Percentiles rank a stretch among this genome's conserved stretches.
phyloP scores from a whole-genome alignment of 2,329 filamentous ascomycete species.

The Fusarium nanum region DNA sequence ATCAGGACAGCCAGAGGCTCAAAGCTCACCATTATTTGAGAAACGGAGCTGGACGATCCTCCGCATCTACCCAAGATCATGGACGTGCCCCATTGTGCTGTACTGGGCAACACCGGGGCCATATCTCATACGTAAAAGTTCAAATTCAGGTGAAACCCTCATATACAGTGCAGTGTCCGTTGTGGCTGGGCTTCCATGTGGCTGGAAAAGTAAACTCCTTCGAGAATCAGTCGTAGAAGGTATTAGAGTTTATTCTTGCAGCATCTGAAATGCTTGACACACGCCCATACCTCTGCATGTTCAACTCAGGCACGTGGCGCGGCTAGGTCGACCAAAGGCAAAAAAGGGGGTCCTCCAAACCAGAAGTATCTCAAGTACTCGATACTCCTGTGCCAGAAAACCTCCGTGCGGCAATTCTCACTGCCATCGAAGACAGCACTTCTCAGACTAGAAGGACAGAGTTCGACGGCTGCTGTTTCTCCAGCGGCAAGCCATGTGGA shows the following conservation, averaged over 20 bases:
- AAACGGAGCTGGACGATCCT: not conserved
- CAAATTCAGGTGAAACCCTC: not conserved
- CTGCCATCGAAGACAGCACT: not conserved
- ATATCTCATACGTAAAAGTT: constrained; percentile 34
- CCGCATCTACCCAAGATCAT: not conserved
- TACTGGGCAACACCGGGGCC: not conserved
- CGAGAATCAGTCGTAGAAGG: constrained; percentile 25
- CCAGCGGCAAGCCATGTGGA: constrained; percentile 32
- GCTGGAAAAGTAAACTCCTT: constrained; percentile 24
- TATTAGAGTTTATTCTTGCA: constrained; percentile 24
- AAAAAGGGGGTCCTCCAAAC: constrained; percentile 16
- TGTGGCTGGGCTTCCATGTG: constrained; percentile 29
- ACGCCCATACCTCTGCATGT: constrained; percentile 23
- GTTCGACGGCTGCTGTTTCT: constrained; percentile 12
- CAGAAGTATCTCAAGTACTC: constrained; percentile 34
- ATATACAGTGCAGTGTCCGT: not conserved
- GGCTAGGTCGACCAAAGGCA: constrained; percentile 14
- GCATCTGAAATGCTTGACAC: constrained; percentile 24
- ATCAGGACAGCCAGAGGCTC: not conserved
- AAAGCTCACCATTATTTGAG: constrained; percentile 1
- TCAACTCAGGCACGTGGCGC: constrained; percentile 39
- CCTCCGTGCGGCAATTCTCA: not conserved
- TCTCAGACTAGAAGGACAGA: constrained; percentile 11
- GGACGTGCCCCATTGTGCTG: not conserved
- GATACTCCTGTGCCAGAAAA: constrained; percentile 24